Base-by-base conservation (phyloP, 2,329 filamentous ascomycete species). In the Leptographium flavum region DNA sequence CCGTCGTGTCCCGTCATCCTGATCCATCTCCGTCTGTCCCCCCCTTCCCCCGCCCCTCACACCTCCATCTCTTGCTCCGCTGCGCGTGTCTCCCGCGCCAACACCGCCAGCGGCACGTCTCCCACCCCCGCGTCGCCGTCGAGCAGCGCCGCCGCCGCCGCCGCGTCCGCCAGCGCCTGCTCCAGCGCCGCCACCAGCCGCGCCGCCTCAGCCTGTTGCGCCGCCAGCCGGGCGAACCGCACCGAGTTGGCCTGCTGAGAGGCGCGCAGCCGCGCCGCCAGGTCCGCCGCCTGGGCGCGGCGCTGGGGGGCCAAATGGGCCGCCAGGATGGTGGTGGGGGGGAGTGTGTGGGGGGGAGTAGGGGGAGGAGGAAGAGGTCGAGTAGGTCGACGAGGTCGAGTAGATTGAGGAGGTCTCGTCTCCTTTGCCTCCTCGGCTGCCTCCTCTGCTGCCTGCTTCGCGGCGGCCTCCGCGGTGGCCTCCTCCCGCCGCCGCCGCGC, bases 211-310 rank as follows among this genome's bases (percentile, higher is more conserved):
- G 59, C 60, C 49, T 73, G 66, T 63, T 81, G 77, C 35, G 56
- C 59, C 42, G 61, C 59, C 13, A 81, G 63, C 45, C 69, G 67
- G 37, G 67, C 66, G 47, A 68, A 71, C 17, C 79, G 60, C 6
- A 60, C 63, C 14, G 70, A 69, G 56, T 81, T 81, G 53, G 71
- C 67, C 15, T 68, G 64, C 56, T 79, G 73, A 37, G 66, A 66
- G 21, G 72, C 75, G 54, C 74, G 71, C 30, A 81, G 62, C 39
- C 63, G 65, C 9, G 73, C 73, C 55, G 74, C 75, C 49, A 81
- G 68, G 52, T 71, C 69, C 3, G 67, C 68, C 45, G 71, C 70
- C 55, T 78, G 73, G 15, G 66, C 60, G 3, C 64, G 62, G 5
- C 78, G 65, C 43, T 72, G 64, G 1, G 74, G 71, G 6, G 63